A percentile compares a stretch with the other conserved stretches of the same genome.
Evolutionary conservation across 345 rosid species (phyloP).

Genomic region (Corymbia maculata): DNA sequence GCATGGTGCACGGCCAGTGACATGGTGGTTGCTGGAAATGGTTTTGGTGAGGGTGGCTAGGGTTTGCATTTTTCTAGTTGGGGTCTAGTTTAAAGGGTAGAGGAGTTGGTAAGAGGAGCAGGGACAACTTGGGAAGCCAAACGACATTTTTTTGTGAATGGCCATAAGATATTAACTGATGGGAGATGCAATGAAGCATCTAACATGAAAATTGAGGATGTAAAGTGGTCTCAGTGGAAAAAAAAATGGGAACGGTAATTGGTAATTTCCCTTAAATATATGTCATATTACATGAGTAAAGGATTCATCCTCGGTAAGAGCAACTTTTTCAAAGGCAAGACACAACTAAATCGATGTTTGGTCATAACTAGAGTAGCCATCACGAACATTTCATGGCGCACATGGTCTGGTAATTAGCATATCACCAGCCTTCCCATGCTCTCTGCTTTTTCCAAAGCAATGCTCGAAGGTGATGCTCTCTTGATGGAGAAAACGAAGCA

Average conservation of each 20-base stretch:
- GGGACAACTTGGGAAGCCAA: neutral
- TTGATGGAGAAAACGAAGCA: neutral
- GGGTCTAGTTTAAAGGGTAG: too few species aligned
- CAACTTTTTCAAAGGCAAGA: neutral
- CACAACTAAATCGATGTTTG: neutral
- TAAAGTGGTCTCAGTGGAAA: neutral
- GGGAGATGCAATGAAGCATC: neutral
- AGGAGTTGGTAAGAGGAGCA: neutral
- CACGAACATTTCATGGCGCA: neutral
- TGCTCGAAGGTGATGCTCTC: neutral
- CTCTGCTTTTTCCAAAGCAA: neutral
- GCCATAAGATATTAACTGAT: neutral
- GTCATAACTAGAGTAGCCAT: neutral
- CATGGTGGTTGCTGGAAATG: too few species aligned
- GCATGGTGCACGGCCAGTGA: too few species aligned
- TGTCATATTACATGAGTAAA: neutral
- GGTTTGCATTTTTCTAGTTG: too few species aligned
- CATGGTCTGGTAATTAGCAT: neutral
- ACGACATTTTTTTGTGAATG: neutral
- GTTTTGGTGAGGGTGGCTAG: too few species aligned
- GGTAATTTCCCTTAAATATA: neutral
- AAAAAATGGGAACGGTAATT: neutral
- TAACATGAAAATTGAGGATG: neutral
- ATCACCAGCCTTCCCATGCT: neutral
- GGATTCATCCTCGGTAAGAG: neutral